These are phyloP conservation scores for Rhizophagus prolifer DNA, from an alignment of 192 early-diverging fungal species.

Conservation along the genomic window DNA sequence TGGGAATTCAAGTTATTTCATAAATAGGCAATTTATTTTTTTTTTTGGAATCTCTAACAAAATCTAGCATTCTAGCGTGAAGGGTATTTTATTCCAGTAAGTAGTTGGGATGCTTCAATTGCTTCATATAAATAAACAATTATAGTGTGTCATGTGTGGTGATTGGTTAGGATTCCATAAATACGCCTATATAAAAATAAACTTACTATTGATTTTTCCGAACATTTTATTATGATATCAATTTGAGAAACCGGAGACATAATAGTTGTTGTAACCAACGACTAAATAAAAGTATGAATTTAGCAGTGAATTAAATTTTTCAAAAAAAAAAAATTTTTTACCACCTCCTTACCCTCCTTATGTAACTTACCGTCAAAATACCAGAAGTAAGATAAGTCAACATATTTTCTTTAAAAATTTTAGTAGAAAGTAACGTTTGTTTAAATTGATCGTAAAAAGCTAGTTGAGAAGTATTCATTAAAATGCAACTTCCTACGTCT, in stretches of 20 bases:
- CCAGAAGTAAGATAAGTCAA: slow-evolving; percentile 69
- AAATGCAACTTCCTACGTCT: slow-evolving; percentile 84
- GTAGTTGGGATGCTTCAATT: too few relatives aligned
- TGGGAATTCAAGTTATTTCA: too few relatives aligned
- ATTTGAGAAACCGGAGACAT: slow-evolving; percentile 72
- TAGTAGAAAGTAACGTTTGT: slow-evolving; percentile 57
- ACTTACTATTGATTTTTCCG: slow-evolving; percentile 35
- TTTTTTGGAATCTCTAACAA: too few relatives aligned
- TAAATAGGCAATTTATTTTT: too few relatives aligned
- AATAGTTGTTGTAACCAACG: slow-evolving; percentile 74
- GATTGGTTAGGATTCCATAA: too few relatives aligned
- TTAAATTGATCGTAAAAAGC: slow-evolving; percentile 80
- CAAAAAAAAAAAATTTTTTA: too few relatives aligned
- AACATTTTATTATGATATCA: slow-evolving; percentile 81
- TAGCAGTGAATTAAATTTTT: not conserved
- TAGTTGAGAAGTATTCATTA: slow-evolving; percentile 74
- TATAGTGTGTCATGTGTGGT: too few relatives aligned
- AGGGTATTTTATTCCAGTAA: too few relatives aligned
- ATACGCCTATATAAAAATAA: not conserved
- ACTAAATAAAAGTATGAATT: slow-evolving; percentile 34
- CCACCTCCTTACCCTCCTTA: not conserved
- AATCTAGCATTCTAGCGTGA: too few relatives aligned
- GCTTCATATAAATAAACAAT: too few relatives aligned
- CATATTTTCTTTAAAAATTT: slow-evolving; percentile 63
- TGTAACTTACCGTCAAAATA: slow-evolving; percentile 61